These are phyloP conservation scores for Plasmodium inui DNA, from an alignment of 169 alveolate species.

Conservation along the genomic window DNA sequence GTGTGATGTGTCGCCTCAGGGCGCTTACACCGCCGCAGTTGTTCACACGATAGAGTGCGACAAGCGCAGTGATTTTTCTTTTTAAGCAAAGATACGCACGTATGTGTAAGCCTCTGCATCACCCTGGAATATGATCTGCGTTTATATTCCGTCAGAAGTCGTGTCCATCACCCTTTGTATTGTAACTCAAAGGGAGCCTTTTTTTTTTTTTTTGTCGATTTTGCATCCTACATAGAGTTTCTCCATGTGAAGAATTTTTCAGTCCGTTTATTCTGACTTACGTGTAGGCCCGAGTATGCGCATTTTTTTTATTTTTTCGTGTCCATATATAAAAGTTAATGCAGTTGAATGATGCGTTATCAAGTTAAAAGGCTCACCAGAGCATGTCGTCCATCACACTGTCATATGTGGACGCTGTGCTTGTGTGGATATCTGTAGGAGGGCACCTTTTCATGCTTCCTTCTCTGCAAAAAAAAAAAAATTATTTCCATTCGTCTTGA, in stretches of 20 bases:
- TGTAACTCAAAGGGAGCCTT: neutral
- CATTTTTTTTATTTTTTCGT: neutral
- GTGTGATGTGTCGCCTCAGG: neutral
- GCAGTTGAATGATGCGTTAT: neutral
- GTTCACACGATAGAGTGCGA: neutral
- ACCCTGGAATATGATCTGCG: neutral
- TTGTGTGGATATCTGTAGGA: neutral
- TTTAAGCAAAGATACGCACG: neutral
- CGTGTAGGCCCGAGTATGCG: neutral
- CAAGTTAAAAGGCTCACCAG: neutral
- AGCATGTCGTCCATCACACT: neutral
- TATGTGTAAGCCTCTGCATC: neutral
- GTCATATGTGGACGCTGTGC: neutral
- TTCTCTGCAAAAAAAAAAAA: neutral
- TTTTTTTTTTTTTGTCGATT: slow-evolving; percentile 5
- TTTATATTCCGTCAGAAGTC: neutral
- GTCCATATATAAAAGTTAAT: neutral
- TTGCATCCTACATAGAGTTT: neutral
- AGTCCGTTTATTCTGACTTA: neutral
- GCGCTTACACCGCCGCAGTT: neutral
- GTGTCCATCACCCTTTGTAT: neutral
- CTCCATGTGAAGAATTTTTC: neutral
- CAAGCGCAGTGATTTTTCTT: neutral
- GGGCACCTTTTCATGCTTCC: neutral
- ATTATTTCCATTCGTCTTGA: neutral